A percentile compares a stretch with the other conserved stretches of the same genome.
Conservation (phyloP, 306 rosid species). For the Gillenia trifoliata region DNA sequence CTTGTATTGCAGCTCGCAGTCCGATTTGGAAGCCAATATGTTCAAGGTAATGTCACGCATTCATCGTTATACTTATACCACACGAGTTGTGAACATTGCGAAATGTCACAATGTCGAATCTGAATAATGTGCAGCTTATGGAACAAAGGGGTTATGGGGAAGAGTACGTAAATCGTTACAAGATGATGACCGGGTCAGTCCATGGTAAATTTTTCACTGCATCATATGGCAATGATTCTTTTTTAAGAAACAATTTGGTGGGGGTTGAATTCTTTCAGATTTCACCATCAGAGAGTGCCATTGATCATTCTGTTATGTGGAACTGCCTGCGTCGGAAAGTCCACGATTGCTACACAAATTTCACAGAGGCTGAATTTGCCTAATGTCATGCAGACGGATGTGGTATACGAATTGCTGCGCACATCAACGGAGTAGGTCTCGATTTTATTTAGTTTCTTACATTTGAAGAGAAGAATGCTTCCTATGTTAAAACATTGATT, state of each 20-base stretch:
- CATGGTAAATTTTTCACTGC: not conserved
- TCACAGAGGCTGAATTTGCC: conserved; percentile 91
- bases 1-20: conserved; percentile 72
- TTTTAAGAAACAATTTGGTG: not conserved
- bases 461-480: not conserved
- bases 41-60: conserved; percentile 51
- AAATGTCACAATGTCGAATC: not conserved
- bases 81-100: not conserved
- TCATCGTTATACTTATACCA: not conserved
- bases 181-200: conserved; percentile 84
- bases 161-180: conserved; percentile 81
- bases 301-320: conserved; percentile 94
- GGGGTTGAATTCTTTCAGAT: conserved; percentile 34
- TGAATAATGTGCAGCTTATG: conserved; percentile 69
- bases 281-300: conserved; percentile 94
- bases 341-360: conserved; percentile 92
- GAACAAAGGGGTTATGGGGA: conserved; percentile 83
- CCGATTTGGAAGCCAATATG: conserved; percentile 78
- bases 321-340: conserved; percentile 96
- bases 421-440: conserved; percentile 81
- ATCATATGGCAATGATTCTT: not conserved
- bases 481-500: not conserved
- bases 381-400: conserved; percentile 95
- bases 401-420: conserved; percentile 91
- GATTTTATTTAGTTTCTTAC: conserved; percentile 12